Evolutionary conservation across 306 rosid species (phyloP).

Genomic region (Glycine latifolia): DNA sequence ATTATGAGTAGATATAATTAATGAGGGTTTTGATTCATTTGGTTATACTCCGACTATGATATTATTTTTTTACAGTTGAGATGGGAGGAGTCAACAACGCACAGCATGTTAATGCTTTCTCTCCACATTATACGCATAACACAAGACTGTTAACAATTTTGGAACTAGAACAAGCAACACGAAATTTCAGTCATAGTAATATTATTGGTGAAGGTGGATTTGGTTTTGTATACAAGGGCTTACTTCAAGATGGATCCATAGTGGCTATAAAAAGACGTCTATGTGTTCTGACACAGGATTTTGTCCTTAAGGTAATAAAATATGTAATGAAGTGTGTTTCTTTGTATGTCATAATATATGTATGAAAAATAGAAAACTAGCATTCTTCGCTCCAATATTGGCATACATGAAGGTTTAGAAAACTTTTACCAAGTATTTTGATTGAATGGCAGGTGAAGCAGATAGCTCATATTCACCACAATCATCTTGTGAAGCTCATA

Average conservation of each 20-base stretch:
- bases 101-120: constrained; percentile 47
- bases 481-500: constrained; percentile 65
- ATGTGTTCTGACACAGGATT: constrained; percentile 54
- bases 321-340: no score
- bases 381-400: no score
- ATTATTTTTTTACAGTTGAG: constrained; percentile 57
- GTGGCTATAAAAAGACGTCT: constrained; percentile 72
- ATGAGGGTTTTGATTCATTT: no score
- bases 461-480: constrained; percentile 61
- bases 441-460: constrained; percentile 60
- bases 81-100: constrained; percentile 56
- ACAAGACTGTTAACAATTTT: constrained; percentile 56
- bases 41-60: background rate
- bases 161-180: constrained; percentile 73
- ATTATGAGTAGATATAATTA: no score
- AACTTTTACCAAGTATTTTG: background rate
- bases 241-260: constrained; percentile 80
- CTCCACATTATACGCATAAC: constrained; percentile 50
- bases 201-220: constrained; percentile 72
- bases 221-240: constrained; percentile 74
- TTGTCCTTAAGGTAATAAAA: constrained; percentile 55
- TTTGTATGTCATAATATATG: no score
- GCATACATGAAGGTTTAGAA: no score
- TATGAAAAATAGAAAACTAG: no score
- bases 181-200: constrained; percentile 61